Conservation (phyloP, 2,329 filamentous ascomycete species). For the Diaporthe caulivora region DNA sequence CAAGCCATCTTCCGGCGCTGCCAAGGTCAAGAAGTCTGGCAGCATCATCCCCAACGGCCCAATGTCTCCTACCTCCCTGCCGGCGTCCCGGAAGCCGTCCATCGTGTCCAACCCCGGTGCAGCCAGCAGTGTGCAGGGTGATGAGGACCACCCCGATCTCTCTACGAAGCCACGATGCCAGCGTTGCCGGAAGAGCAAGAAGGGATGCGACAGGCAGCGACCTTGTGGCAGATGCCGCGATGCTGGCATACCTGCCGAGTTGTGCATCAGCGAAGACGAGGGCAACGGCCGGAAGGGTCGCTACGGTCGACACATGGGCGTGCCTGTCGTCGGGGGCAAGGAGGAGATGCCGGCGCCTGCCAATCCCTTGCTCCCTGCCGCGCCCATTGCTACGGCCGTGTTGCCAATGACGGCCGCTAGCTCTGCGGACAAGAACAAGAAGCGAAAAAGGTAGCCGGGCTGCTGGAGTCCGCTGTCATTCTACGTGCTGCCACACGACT, state of each 20-base stretch:
- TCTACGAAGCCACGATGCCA: conserved; percentile 98
- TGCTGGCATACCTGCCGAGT: conserved; percentile 91
- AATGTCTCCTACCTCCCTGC: conserved; percentile 76
- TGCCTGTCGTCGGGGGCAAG: conserved; percentile 66
- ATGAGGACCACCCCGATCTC: conserved; percentile 92
- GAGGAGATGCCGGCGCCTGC: conserved; percentile 58
- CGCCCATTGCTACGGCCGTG: conserved; percentile 48
- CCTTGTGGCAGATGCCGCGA: conserved; percentile 97
- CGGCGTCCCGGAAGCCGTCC: conserved; percentile 82
- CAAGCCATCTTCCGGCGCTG: conserved; percentile 49
- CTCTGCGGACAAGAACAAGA: conserved; percentile 69
- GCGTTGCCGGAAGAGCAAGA: conserved; percentile 99
- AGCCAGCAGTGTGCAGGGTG: conserved; percentile 70
- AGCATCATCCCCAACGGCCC: conserved; percentile 54
- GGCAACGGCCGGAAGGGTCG: conserved; percentile 96
- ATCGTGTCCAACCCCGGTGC: conserved; percentile 67
- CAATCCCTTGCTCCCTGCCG: conserved; percentile 52
- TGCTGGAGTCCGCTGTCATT: not conserved
- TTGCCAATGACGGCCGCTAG: conserved; percentile 58
- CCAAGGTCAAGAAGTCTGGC: conserved; percentile 66
- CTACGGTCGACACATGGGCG: conserved; percentile 81
- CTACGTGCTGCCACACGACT: not conserved
- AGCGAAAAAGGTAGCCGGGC: conserved; percentile 67
- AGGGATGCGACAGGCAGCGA: conserved; percentile 96
- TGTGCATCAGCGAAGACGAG: conserved; percentile 97